Conservation (phyloP, 2,329 filamentous ascomycete genomes). For the Epichloe glyceriae region DNA sequence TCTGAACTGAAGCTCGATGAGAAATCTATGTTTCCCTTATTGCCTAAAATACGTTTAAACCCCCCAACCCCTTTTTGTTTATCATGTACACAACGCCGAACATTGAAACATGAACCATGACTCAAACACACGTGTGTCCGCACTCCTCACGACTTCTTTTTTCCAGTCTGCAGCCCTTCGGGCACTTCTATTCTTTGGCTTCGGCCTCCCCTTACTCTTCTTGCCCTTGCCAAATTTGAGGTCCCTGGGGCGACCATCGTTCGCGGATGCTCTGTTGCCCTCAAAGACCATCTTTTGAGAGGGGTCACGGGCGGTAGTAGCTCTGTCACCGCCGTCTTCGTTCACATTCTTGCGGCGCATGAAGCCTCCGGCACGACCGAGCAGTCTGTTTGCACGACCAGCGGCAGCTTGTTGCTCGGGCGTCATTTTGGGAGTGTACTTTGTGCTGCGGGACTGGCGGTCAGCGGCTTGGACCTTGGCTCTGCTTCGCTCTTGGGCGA, state of each 20-base stretch:
- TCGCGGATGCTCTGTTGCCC: conserved; percentile 58
- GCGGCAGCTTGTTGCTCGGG: conserved; percentile 56
- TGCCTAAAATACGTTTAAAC: background rate
- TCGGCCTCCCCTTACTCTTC: conserved; percentile 32
- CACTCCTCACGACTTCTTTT: conserved; percentile 22
- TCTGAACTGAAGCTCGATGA: too few relatives aligned
- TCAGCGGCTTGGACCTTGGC: conserved; percentile 23
- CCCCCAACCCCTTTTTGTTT: background rate
- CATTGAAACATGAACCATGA: background rate
- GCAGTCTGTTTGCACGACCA: conserved; percentile 61
- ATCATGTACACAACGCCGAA: background rate
- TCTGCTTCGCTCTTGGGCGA: conserved; percentile 26
- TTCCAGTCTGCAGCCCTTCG: conserved; percentile 32
- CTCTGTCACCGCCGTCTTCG: conserved; percentile 10
- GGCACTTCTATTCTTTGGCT: conserved; percentile 25
- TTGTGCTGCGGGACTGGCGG: conserved; percentile 26
- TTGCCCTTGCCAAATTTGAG: conserved; percentile 35
- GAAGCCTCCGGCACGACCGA: conserved; percentile 54
- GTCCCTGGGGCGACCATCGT: conserved; percentile 50
- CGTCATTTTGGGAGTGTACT: conserved; percentile 58
- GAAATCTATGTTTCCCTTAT: too few relatives aligned
- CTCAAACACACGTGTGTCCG: background rate
- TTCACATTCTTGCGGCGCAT: conserved; percentile 25
- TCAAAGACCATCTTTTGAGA: conserved; percentile 71
- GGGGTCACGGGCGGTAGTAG: conserved; percentile 16